Evolutionary conservation across 257 asterid genomes (phyloP).

Genomic region (Salvia rosmarinus): DNA sequence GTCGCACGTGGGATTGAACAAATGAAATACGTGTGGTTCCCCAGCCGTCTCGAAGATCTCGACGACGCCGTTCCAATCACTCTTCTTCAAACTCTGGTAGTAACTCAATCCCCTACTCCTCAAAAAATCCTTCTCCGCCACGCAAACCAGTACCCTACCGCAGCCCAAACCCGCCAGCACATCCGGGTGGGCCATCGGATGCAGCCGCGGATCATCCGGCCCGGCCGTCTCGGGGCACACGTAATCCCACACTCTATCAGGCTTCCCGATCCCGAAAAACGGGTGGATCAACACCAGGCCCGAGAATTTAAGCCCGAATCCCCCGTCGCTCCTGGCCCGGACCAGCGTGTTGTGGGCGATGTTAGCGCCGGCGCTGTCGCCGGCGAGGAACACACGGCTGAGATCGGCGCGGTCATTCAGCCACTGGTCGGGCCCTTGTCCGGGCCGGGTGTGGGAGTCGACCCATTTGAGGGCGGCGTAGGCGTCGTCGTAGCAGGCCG

Average conservation of each 20-base stretch:
- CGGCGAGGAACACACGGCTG: conserved; percentile 51
- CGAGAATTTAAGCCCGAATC: conserved; percentile 30
- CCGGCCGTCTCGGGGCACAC: conserved; percentile 43
- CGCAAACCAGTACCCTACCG: conserved; percentile 48
- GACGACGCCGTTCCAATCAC: conserved; percentile 51
- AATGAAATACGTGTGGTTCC: conserved; percentile 49
- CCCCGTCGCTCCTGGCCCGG: conserved; percentile 34
- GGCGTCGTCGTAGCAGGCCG: conserved; percentile 72
- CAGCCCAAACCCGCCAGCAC: conserved; percentile 41
- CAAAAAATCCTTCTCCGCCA: conserved; percentile 50
- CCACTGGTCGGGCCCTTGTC: conserved; percentile 63
- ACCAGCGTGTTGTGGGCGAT: conserved; percentile 57
- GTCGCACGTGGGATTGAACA: conserved; percentile 29
- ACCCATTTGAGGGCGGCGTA: conserved; percentile 65
- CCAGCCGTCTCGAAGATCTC: conserved; percentile 49
- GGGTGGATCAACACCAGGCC: conserved; percentile 74
- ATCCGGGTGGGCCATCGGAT: conserved; percentile 51
- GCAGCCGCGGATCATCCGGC: conserved; percentile 38
- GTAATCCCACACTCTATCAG: conserved; percentile 50
- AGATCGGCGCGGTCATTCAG: conserved; percentile 54
- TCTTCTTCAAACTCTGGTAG: conserved; percentile 36
- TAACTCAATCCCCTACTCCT: conserved; percentile 47
- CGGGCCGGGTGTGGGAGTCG: conserved; percentile 36
- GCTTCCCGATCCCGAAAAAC: conserved; percentile 49
- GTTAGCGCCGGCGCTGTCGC: conserved; percentile 91